Evolutionary conservation across 2,329 filamentous ascomycete species (phyloP), one percentile per base, ranked within the genome.

Genomic region (Scedosporium boydii): DNA sequence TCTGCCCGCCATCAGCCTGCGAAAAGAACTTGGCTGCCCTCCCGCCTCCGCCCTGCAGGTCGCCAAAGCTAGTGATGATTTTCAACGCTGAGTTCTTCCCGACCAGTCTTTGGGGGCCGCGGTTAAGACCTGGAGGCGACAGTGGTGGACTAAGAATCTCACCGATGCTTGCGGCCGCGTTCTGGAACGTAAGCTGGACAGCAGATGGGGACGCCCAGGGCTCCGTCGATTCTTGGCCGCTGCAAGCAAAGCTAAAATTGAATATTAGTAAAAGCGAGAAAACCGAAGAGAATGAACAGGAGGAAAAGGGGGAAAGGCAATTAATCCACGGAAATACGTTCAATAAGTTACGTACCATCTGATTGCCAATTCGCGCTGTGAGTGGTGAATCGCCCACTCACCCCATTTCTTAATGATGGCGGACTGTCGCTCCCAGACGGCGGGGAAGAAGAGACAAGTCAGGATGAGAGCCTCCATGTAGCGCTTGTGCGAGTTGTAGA

Each of bases 401-500:
- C 95, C 95, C 95, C 95, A 99, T 78, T 95, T 93, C 68, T 91
- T 87, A 65, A 97, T 86, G 58, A 99, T 85, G 68, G 90, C 89
- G 12, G 89, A 88, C 73, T 96, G 92, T 38, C 93, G 85, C 69
- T 95, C 89, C 95, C 95, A 99, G 64, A 97, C 93, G 0, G 82
- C 78, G 0, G 93, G 92, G 69, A 88, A 91, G 27, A 89, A 83
- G 12, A 97, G 80, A 69, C 91, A 96, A 0, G 92, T 90, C 66
- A 99, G 81, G 14, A 99, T 83, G 38, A 98, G 81, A 2, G 95
- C 93, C 75, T 99, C 95, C 88, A 99, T 90, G 72, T 88, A 96
- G 69, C 88, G 87, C 73, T 88, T 91, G 66, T 95, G 91, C 10
- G 93, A 96, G 38, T 96, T 86, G 69, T 99, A 99, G 34, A 97